phyloP scores from a whole-genome alignment of 176 grass and related monocot species.

The Rhynchospora breviuscula region DNA sequence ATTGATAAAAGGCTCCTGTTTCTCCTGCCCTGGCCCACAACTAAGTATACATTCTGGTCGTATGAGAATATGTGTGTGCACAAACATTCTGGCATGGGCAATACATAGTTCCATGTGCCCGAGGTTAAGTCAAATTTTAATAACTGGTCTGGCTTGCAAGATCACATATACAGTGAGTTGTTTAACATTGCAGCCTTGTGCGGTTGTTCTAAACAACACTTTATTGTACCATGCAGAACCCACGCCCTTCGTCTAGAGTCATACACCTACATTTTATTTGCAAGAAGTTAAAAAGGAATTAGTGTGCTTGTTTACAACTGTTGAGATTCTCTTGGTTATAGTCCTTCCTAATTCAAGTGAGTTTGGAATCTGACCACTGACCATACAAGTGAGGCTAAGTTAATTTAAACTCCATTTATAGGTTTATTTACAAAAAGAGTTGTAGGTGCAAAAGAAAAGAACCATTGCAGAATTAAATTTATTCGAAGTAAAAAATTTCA shows the following conservation, averaged over 20 bases:
- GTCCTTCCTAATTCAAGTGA: too few species aligned
- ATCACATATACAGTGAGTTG: not conserved
- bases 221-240: not conserved
- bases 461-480: too few species aligned
- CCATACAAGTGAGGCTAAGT: not conserved
- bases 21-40: constrained; percentile 11
- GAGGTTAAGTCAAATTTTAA: not conserved
- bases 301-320: not conserved
- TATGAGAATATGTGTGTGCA: constrained; percentile 10
- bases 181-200: constrained; percentile 6
- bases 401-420: not conserved
- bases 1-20: not conserved
- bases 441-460: not conserved
- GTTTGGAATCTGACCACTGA: too few species aligned
- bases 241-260: constrained; percentile 10
- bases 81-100: constrained; percentile 19
- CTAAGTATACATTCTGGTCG: not conserved
- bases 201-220: not conserved
- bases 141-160: constrained; percentile 8
- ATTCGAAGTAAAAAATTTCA: not conserved
- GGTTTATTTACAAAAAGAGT: not conserved
- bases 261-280: constrained; percentile 17
- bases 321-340: not conserved
- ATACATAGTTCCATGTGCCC: constrained; percentile 6
- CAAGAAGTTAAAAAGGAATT: not conserved